These are phyloP conservation scores for Phytophthora europaea DNA, from an alignment of 352 stramenopile genomes.

Conservation along the genomic window DNA sequence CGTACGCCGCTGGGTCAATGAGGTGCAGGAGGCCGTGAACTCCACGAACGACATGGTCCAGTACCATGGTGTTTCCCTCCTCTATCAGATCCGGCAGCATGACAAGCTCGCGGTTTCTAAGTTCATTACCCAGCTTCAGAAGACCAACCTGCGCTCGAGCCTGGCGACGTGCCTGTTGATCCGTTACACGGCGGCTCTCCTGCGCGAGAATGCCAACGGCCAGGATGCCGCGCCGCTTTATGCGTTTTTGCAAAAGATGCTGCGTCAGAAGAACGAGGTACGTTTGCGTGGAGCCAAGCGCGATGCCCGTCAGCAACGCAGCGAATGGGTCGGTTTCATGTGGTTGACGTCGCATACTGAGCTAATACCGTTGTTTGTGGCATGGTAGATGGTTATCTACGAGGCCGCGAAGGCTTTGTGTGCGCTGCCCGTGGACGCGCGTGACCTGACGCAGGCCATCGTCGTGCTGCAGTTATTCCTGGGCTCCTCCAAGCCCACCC, in stretches of 20 bases:
- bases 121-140: conserved; percentile 92
- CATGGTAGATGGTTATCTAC: conserved; percentile 98
- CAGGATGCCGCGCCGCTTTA: conserved; percentile 86
- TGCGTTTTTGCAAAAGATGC: conserved; percentile 96
- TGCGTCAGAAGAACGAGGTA: conserved; percentile 96
- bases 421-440: conserved; percentile 95
- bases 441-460: conserved; percentile 97
- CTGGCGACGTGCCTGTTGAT: conserved; percentile 98
- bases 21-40: conserved; percentile 97
- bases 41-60: conserved; percentile 99
- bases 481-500: conserved; percentile 95
- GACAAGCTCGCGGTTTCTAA: conserved; percentile 99
- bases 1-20: conserved; percentile 96
- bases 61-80: conserved; percentile 98
- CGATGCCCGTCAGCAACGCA: not conserved
- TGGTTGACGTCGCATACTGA: conserved; percentile 6
- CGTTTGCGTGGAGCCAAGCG: not conserved
- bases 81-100: conserved; percentile 99
- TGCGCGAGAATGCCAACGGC: conserved; percentile 90
- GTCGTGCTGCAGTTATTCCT: conserved; percentile 97
- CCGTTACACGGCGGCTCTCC: conserved; percentile 95
- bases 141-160: conserved; percentile 94
- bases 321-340: too few species aligned
- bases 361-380: conserved; percentile 4
- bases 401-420: conserved; percentile 98